phyloP scores from a whole-genome alignment of 129 eudicot genomes.

The Artemisia annua region DNA sequence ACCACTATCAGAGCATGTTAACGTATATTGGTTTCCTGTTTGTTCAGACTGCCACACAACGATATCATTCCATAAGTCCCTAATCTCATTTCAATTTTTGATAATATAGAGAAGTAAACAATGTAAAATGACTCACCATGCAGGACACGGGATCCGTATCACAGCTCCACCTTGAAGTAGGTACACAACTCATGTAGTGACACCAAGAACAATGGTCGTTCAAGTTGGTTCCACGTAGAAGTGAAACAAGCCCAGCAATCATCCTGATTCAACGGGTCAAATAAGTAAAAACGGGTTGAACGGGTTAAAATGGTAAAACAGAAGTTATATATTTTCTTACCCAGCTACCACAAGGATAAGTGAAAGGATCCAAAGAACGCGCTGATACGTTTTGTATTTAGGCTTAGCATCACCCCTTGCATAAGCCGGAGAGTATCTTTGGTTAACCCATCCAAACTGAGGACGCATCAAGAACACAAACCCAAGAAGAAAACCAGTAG shows the following conservation, averaged over 20 bases:
- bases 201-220: conserved; percentile 92
- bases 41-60: conserved; percentile 56
- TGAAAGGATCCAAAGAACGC: conserved; percentile 60
- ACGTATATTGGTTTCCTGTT: conserved; percentile 52
- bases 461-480: conserved; percentile 87
- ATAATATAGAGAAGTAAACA: conserved; percentile 26
- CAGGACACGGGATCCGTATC: conserved; percentile 50
- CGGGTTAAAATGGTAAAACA: background rate
- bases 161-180: conserved; percentile 90
- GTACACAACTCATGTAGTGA: conserved; percentile 91
- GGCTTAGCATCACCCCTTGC: conserved; percentile 43
- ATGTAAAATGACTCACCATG: conserved; percentile 41
- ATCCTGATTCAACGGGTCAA: conserved; percentile 41
- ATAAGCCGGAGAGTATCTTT: conserved; percentile 47
- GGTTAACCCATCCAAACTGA: conserved; percentile 84
- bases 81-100: background rate
- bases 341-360: conserved; percentile 67
- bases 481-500: conserved; percentile 87
- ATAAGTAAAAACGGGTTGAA: conserved; percentile 8
- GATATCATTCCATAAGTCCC: conserved; percentile 6
- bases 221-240: conserved; percentile 64
- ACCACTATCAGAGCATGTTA: conserved; percentile 68
- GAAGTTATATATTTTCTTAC: conserved; percentile 35
- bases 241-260: conserved; percentile 54
- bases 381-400: conserved; percentile 72